Evolutionary conservation across 2,329 filamentous ascomycete species (phyloP).

Genomic region (Fusarium dimerum): DNA sequence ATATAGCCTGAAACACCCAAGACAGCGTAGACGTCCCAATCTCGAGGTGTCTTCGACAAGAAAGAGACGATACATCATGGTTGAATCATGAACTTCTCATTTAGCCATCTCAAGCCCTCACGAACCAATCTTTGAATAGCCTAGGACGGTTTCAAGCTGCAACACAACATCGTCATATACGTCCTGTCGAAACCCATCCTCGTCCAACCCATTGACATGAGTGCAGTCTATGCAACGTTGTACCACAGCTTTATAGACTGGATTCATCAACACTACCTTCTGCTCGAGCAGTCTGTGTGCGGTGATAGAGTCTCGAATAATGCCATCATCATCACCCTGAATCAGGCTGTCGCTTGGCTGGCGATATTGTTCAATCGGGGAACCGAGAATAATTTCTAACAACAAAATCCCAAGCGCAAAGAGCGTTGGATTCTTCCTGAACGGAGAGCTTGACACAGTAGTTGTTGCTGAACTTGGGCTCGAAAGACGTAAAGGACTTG

Average conservation of each 20-base stretch:
- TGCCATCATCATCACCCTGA: neutral
- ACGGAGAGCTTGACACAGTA: rapidly evolving
- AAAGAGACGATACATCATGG: too few species aligned
- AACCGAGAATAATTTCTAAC: conserved; percentile 11
- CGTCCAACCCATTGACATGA: conserved; percentile 5
- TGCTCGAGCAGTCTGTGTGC: conserved; percentile 7
- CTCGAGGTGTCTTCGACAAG: too few species aligned
- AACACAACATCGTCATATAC: conserved; percentile 10
- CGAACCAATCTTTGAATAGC: conserved; percentile 5
- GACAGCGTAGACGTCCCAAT: too few species aligned
- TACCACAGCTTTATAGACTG: conserved; percentile 5
- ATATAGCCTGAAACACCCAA: too few species aligned
- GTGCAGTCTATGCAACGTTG: conserved; percentile 13
- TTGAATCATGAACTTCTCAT: too few species aligned
- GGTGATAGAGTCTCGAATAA: neutral
- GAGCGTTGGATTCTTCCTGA: conserved; percentile 4
- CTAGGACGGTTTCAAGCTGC: conserved; percentile 9
- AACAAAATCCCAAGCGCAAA: conserved; percentile 14
- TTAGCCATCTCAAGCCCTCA: too few species aligned
- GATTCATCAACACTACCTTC: conserved; percentile 5
- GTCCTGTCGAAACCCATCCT: conserved; percentile 7
- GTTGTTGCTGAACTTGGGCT: neutral
- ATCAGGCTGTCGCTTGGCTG: neutral
- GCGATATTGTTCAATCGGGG: conserved; percentile 5
- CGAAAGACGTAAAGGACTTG: rapidly evolving